Percentiles rank a stretch among this genome's conserved stretches.
Evolutionary conservation across 2,329 filamentous ascomycete species (phyloP).

Genomic region (Xylariaceae sp.): DNA sequence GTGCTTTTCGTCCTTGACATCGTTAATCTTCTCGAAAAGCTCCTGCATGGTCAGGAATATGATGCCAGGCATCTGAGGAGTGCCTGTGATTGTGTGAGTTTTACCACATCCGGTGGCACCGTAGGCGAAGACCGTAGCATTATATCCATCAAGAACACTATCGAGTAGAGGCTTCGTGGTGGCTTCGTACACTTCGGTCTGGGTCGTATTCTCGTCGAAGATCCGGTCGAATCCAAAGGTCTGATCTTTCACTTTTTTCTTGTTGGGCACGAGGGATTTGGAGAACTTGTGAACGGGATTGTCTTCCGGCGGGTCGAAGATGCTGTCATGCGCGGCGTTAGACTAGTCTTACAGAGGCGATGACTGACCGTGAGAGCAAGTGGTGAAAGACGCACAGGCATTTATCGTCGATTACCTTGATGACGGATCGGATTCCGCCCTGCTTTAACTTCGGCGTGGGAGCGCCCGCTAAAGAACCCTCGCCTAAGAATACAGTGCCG

Average conservation of each 20-base stretch:
- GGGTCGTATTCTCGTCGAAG: constrained; percentile 90
- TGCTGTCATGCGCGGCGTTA: constrained; percentile 45
- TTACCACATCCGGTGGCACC: constrained; percentile 97
- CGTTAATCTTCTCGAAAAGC: constrained; percentile 91
- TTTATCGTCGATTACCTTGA: constrained; percentile 94
- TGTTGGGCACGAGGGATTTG: constrained; percentile 70
- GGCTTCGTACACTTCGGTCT: constrained; percentile 90
- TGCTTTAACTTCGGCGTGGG: constrained; percentile 79
- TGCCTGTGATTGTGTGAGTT: constrained; percentile 95
- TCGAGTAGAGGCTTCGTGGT: constrained; percentile 88
- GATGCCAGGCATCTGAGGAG: constrained; percentile 86
- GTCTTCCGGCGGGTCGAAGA: constrained; percentile 96
- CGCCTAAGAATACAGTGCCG: constrained; percentile 86
- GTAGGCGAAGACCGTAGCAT: constrained; percentile 97
- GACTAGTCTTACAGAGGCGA: neutral
- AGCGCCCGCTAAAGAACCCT: constrained; percentile 84
- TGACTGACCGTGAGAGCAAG: no score
- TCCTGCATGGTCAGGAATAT: constrained; percentile 99
- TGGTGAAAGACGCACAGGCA: constrained; percentile 68
- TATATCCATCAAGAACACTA: constrained; percentile 94
- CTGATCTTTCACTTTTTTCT: constrained; percentile 94
- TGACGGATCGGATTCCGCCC: constrained; percentile 82
- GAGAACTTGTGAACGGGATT: constrained; percentile 86
- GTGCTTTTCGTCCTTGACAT: constrained; percentile 76
- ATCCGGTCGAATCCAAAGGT: constrained; percentile 95